Percentiles rank a stretch among this genome's conserved stretches.
These are phyloP conservation scores for Acidomyces sp. DNA, from an alignment of 495 filamentous ascomycete genomes.

Conservation along the genomic window DNA sequence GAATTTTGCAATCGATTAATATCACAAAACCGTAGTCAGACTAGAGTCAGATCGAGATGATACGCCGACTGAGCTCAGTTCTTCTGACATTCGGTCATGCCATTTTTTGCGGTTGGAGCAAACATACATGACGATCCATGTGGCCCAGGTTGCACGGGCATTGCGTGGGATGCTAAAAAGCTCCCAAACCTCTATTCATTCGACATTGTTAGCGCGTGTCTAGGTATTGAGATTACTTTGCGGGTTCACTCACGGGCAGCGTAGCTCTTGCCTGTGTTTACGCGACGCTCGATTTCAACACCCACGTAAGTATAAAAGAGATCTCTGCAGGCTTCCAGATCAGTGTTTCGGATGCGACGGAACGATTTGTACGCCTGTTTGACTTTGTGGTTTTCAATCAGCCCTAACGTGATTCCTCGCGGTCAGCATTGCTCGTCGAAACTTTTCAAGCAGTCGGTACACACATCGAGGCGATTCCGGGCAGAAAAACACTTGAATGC, in stretches of 20 bases:
- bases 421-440: neutral
- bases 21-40: constrained; percentile 26
- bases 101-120: too few species aligned
- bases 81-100: too few species aligned
- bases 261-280: too few species aligned
- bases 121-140: too few species aligned
- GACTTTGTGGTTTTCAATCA: constrained; percentile 22
- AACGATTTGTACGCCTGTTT: constrained; percentile 32
- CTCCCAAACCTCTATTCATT: too few species aligned
- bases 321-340: constrained; percentile 41
- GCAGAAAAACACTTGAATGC: constrained; percentile 24
- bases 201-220: too few species aligned
- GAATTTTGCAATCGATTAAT: constrained; percentile 34
- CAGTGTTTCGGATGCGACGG: constrained; percentile 31
- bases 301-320: constrained; percentile 34
- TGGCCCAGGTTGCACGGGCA: too few species aligned
- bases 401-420: constrained; percentile 1
- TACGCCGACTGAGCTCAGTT: constrained; percentile 41
- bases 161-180: too few species aligned
- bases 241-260: too few species aligned
- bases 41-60: neutral
- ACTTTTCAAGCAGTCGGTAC: constrained; percentile 1
- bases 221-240: too few species aligned
- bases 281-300: constrained; percentile 18
- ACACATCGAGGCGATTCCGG: constrained; percentile 24